phyloP scores from a whole-genome alignment of 257 asterid genomes.

The Salvia splendens region DNA sequence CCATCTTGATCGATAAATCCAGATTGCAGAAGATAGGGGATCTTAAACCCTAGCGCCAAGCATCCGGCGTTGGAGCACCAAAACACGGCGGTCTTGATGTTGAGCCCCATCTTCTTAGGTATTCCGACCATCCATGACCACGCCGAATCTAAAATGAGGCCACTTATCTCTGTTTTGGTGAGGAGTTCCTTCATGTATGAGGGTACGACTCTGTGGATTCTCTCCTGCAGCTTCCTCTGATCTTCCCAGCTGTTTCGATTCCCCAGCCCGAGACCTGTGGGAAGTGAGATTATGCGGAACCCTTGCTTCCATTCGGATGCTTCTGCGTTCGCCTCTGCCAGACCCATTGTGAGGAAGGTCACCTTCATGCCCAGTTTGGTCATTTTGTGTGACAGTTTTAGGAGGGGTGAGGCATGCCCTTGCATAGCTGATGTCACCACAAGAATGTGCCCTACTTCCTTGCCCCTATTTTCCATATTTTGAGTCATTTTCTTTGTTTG shows the following conservation, averaged over 20 bases:
- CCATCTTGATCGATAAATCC: constrained; percentile 43
- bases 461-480: not conserved
- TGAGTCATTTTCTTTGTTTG: constrained; percentile 1
- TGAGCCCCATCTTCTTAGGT: constrained; percentile 49
- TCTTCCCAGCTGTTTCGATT: constrained; percentile 36
- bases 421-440: constrained; percentile 50
- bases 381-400: constrained; percentile 49
- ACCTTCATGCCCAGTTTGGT: constrained; percentile 40
- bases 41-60: constrained; percentile 45
- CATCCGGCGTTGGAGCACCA: constrained; percentile 62
- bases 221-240: constrained; percentile 32
- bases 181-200: constrained; percentile 41
- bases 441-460: constrained; percentile 42
- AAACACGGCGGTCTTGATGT: constrained; percentile 40
- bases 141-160: constrained; percentile 47
- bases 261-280: constrained; percentile 42
- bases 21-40: constrained; percentile 39
- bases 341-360: constrained; percentile 46
- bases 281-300: constrained; percentile 38
- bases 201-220: constrained; percentile 39
- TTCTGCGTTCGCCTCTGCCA: not conserved
- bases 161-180: constrained; percentile 28
- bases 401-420: constrained; percentile 56
- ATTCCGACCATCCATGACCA: constrained; percentile 40
- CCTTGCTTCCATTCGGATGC: constrained; percentile 15